Base-by-base conservation (phyloP, 805 yeast genomes). In the Yarrowia keelungensis region DNA sequence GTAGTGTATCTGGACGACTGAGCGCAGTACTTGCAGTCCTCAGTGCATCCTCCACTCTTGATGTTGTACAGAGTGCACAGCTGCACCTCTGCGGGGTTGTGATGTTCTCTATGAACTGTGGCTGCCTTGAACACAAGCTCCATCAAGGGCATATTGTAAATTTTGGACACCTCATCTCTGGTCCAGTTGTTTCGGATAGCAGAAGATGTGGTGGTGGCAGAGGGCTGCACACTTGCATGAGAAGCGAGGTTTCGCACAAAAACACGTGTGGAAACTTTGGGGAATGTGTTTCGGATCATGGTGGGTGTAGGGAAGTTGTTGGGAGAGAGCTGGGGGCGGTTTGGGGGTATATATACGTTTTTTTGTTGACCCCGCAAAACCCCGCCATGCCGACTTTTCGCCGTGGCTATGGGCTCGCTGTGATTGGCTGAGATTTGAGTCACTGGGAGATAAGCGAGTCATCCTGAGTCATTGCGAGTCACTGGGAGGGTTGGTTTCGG, bases 1-100 rank as follows among this genome's bases (percentile, higher is more conserved):
- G 95, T 89, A 14, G 61, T 51, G 76, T 90, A 84, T 41, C 90
- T 79, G 7, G 86, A 80, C 1, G 93, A 88, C 74, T 90, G 95
- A 0, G 95, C 87, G 78, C 95, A 90, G 77, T 90, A 90, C 73
- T 86, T 87, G 76, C 95, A 90, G 75, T 90, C 93, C 73, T 90
- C 95, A 1, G 91, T 81, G 75, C 95, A 89, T 1, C 95, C 94
- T 66, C 95, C 95, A 1, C 89, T 84, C 74, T 90, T 90, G 75
- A 90, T 89, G 70, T 86, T 87, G 79, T 89, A 81, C 72, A 90
- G 80, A 2, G 94, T 89, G 78, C 95, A 90, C 65, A 90, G 80
- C 75, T 90, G 95, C 35, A 89, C 88, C 74, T 89, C 87, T 0
- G 81, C 73, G 1, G 92, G 91, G 71, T 89, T 86, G 74, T 90